Conservation (phyloP, 768 basidiomycete genomes). For the Russula ochroleuca region DNA sequence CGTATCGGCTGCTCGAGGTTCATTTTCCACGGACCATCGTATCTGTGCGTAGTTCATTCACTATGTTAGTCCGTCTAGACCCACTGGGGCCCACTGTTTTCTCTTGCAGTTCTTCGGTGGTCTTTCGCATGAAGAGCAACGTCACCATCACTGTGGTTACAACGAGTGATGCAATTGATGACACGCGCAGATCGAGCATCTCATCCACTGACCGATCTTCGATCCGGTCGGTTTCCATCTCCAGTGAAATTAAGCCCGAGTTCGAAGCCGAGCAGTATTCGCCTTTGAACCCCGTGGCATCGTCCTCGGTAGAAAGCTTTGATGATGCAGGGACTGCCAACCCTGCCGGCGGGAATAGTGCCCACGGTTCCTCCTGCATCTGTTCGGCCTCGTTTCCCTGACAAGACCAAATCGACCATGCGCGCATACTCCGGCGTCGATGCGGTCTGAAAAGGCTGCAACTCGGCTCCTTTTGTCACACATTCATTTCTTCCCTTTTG, state of each 20-base stretch:
- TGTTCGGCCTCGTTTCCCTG: conserved; percentile 30
- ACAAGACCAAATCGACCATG: conserved; percentile 1
- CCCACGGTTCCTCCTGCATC: background rate
- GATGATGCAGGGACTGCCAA: background rate
- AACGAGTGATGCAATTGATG: background rate
- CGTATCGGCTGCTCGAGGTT: conserved; percentile 28
- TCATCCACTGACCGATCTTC: background rate
- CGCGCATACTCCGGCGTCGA: background rate
- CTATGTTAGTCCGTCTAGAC: background rate
- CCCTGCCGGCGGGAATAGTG: background rate
- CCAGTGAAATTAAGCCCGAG: background rate
- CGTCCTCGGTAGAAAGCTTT: conserved; percentile 7
- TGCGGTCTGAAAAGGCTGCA: background rate
- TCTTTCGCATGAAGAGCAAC: background rate
- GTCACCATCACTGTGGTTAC: background rate
- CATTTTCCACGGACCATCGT: background rate
- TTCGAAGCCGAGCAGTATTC: background rate
- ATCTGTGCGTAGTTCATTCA: conserved; percentile 10
- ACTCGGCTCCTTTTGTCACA: too few relatives aligned
- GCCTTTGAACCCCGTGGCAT: background rate
- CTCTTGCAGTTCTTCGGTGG: background rate
- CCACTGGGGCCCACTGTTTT: background rate
- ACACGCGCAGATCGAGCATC: background rate
- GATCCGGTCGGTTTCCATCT: background rate
- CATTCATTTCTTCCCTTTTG: too few relatives aligned